Evolutionary conservation across 106 monocot species (phyloP).

Genomic region (Dioscorea alata): DNA sequence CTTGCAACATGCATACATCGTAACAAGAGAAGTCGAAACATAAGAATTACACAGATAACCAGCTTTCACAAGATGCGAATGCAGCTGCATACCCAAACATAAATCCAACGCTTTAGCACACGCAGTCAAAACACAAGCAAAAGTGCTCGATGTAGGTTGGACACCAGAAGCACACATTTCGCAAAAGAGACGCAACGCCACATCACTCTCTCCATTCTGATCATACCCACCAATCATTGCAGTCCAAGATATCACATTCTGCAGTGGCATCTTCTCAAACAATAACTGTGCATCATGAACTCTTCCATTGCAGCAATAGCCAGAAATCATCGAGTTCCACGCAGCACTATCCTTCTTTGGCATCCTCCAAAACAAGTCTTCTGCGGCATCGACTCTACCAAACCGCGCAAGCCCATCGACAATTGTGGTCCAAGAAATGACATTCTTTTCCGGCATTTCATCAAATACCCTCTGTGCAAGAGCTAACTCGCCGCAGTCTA

Average conservation of each 20-base stretch:
- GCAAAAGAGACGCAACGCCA: conserved; percentile 30
- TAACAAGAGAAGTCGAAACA: conserved; percentile 67
- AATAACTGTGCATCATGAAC: conserved; percentile 29
- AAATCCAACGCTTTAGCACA: conserved; percentile 34
- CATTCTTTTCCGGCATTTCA: conserved; percentile 66
- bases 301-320: conserved; percentile 43
- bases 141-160: conserved; percentile 70
- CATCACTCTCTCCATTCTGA: conserved; percentile 38
- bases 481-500: conserved; percentile 37
- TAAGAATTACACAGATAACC: conserved; percentile 35
- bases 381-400: conserved; percentile 41
- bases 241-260: conserved; percentile 71
- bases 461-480: conserved; percentile 43
- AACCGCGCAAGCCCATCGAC: conserved; percentile 43
- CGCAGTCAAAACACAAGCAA: conserved; percentile 53
- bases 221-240: conserved; percentile 68
- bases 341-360: conserved; percentile 60
- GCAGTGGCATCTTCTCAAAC: conserved; percentile 49
- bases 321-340: conserved; percentile 88
- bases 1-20: conserved; percentile 61
- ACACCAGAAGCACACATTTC: conserved; percentile 45
- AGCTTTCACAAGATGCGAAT: conserved; percentile 31
- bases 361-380: conserved; percentile 51
- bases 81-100: conserved; percentile 52
- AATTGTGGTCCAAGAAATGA: conserved; percentile 80